Base-by-base conservation (phyloP, 345 rosid species). In the Cardamine resedifolia region DNA sequence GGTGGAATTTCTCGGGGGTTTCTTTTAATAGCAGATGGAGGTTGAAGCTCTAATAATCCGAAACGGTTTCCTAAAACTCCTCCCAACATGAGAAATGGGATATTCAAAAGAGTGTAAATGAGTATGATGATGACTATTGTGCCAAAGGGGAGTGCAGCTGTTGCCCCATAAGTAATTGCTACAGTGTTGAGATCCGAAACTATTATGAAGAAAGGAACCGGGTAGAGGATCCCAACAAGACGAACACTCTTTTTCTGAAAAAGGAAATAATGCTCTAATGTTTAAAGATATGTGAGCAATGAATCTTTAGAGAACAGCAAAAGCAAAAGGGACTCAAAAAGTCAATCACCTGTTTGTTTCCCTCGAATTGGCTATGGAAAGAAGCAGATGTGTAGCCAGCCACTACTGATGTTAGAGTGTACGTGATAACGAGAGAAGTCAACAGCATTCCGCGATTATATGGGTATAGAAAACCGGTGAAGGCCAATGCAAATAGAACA, bases 81-180 rank as follows among this genome's bases (percentile, higher is more conserved):
- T 62, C 98, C 97, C 71, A 93, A 78, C 66, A 79, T 83, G 75
- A 90, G 86, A 80, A 90, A 75, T 48, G 93, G 98, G 66, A 85
- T 36, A 24, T 79, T 58, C 19, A 86, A 55, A 72, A 87, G 58
- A 34, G 78, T 64, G 52, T 78, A 80, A 27, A 88, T 64, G 66
- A 87, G 80, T 43, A 87, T 70, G 73, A 88, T 83, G 73, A 83
- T 82, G 55, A 86, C 15, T 68, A 87, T 77, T 71, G 96, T 88
- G 80, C 97, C 85, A 58, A 87, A 85, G 27, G 97, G 98, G 80
- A 90, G 84, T 28, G 97, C 90, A 66, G 87, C 81, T 2, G 92
- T 93, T 70, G 87, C 85, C 16, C 93, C 88, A 64, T 88, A 88
- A 67, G 85, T 79, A 66, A 79, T 67, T 60, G 98, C 86, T 70